These are phyloP conservation scores for Melampsora americana DNA, from an alignment of 1,284 basidiomycete genomes.

Conservation along the genomic window DNA sequence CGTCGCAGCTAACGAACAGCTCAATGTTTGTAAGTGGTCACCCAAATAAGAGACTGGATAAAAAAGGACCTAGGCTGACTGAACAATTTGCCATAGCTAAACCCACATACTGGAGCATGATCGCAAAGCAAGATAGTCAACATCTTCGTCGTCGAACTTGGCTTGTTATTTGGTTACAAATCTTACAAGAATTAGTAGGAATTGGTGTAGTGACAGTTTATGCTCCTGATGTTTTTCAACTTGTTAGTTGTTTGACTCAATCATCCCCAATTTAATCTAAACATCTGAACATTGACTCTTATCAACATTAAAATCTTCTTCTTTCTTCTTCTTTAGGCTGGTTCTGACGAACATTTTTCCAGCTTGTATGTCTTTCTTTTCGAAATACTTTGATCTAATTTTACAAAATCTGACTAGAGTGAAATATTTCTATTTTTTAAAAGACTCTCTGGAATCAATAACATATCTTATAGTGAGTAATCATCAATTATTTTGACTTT, in stretches of 20 bases:
- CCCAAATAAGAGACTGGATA: not conserved
- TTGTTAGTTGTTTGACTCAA: constrained; percentile 49
- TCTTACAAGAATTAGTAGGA: constrained; percentile 52
- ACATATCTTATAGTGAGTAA: constrained; percentile 50
- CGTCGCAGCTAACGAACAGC: constrained; percentile 45
- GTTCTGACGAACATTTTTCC: constrained; percentile 50
- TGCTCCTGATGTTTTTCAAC: constrained; percentile 45
- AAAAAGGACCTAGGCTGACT: not conserved
- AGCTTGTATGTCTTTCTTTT: constrained; percentile 46
- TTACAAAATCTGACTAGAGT: not conserved
- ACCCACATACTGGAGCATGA: constrained; percentile 48
- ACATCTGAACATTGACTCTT: not conserved
- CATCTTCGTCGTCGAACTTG: constrained; percentile 48
- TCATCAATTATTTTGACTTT: not conserved
- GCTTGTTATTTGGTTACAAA: constrained; percentile 50
- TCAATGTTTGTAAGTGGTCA: constrained; percentile 1
- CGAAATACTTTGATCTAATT: not conserved
- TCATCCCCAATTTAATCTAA: too few species aligned
- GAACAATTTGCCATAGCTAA: constrained; percentile 4
- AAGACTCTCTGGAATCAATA: constrained; percentile 50
- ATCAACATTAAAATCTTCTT: not conserved
- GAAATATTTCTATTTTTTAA: not conserved
- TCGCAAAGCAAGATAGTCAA: constrained; percentile 46
- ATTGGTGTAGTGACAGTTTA: constrained; percentile 50
- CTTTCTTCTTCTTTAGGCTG: constrained; percentile 48